Percentiles rank a stretch among this genome's conserved stretches.
phyloP scores from a whole-genome alignment of 306 rosid species.

The Quercus parvula region DNA sequence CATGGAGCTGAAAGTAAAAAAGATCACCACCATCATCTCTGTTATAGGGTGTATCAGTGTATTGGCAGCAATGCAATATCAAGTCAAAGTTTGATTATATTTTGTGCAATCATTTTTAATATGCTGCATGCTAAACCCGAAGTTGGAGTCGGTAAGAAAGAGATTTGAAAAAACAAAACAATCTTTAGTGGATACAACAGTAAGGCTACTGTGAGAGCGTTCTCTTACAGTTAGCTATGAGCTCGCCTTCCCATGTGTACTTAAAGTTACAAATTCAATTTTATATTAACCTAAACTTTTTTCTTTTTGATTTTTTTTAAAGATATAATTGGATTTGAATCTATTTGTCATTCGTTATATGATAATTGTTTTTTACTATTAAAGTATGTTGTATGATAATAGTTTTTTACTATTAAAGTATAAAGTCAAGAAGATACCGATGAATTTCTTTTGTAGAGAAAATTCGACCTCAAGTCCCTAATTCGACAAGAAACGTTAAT shows the following conservation, averaged over 20 bases:
- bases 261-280: no score
- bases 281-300: no score
- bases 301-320: no score
- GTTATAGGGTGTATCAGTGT: not conserved
- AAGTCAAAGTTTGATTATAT: slow-evolving; percentile 4
- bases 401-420: no score
- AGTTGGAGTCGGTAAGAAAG: slow-evolving; percentile 25
- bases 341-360: no score
- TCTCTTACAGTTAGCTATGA: not conserved
- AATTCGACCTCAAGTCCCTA: no score
- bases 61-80: not conserved
- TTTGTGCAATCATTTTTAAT: not conserved
- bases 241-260: not conserved
- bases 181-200: not conserved
- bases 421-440: no score
- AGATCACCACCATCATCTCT: not conserved
- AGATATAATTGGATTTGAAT: no score
- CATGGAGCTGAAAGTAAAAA: slow-evolving; percentile 10
- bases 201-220: not conserved
- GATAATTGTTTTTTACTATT: no score
- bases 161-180: not conserved
- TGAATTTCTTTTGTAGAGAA: no score
- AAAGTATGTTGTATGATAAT: no score
- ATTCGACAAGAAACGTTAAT: no score
- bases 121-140: slow-evolving; percentile 4